Evolutionary conservation across 129 eudicot species (phyloP), one percentile per base, ranked within the genome.

Genomic region (Deinandra increscens): DNA sequence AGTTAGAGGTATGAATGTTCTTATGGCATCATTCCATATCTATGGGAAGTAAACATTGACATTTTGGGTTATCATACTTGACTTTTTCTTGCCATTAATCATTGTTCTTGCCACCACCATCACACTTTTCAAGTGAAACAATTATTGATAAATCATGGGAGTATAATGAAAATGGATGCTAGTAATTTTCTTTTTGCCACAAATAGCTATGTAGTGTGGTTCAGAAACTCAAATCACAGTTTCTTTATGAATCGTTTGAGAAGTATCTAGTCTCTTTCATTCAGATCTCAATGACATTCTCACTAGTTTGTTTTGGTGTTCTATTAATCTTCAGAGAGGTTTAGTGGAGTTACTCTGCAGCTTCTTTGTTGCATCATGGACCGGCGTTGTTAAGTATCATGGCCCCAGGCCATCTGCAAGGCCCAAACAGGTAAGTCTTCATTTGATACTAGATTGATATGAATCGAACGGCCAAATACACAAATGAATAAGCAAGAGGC

Each of bases 321-420:
- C 13, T 80, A n/a, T 6, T 20, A 1, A 46, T 71, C 13, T 71
- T 50, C 68, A 93, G 96, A 86, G 98, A 79, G 80, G 78, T 43
- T 84, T 93, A 31, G 99, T 93, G 82, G 97, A 93, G 81, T 67
- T 87, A 78, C 83, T 93, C 67, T 93, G 99, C 85, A 81, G 99
- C 77, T 89, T 93, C 80, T 93, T 93, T 83, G 98, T 93, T 75
- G 98, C 98, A 59, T 93, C 98, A 20, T 93, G 97, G 97, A 89
- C 98, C 45, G 98, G 98, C 59, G 98, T 89, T 72, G 94, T 93
- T 78, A 89, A 82, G 60, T 93, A 87, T 77, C 98, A 93, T 80
- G 97, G 97, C 26, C 98, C 98, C 50, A 84, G 95, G 66, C 98
- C 98, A 10, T 86, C 88, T 60, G 86, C 83, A 75, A 82, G 97